phyloP scores from a whole-genome alignment of 2,329 filamentous ascomycete species.

The Akanthomyces muscarius region DNA sequence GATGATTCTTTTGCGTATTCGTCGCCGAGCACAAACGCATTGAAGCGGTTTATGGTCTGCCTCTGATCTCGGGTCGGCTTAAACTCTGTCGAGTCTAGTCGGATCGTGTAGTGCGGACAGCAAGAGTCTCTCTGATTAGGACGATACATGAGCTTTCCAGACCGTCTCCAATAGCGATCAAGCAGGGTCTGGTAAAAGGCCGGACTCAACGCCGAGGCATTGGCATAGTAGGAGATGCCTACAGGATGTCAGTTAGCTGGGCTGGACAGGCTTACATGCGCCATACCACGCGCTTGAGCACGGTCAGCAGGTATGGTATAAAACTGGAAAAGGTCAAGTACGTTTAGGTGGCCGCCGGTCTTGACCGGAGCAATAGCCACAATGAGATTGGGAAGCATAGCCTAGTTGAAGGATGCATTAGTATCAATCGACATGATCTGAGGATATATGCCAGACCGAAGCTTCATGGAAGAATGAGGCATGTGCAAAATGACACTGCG shows the following conservation, averaged over 20 bases:
- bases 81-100: slow-evolving; percentile 63
- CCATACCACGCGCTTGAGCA: slow-evolving; percentile 6
- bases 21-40: slow-evolving; percentile 65
- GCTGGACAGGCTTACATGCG: not conserved
- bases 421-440: not conserved
- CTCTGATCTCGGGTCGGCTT: slow-evolving; percentile 68
- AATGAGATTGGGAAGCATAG: slow-evolving; percentile 49
- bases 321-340: slow-evolving; percentile 17
- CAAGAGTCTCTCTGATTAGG: slow-evolving; percentile 77
- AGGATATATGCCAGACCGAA: not conserved
- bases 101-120: slow-evolving; percentile 86
- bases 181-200: slow-evolving; percentile 68
- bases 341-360: slow-evolving; percentile 50
- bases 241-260: slow-evolving; percentile 11
- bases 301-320: not conserved
- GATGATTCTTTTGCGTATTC: slow-evolving; percentile 61
- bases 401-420: slow-evolving; percentile 31
- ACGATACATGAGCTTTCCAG: slow-evolving; percentile 67
- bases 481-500: not conserved
- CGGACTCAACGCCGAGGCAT: slow-evolving; percentile 56
- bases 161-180: slow-evolving; percentile 75
- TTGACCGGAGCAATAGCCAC: slow-evolving; percentile 49
- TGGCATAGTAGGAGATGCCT: slow-evolving; percentile 73
- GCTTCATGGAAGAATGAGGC: not conserved
- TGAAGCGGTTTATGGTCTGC: slow-evolving; percentile 73